Conservation (phyloP, 148 eudicot genomes). For the Amaranthus palmeri region DNA sequence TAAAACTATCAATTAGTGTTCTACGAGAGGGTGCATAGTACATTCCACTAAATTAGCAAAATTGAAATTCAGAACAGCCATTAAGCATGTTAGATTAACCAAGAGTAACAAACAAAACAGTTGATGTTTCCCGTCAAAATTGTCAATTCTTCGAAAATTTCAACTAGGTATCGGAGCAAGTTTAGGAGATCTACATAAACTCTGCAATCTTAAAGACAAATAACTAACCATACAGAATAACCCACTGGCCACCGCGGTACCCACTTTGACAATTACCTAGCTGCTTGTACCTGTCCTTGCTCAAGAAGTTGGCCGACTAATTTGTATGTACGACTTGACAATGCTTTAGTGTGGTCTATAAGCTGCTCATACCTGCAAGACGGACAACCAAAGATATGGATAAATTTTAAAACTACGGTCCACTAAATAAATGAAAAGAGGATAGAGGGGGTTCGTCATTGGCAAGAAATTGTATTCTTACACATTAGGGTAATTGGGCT, state of each 20-base stretch:
- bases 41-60: not conserved
- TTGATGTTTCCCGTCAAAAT: not conserved
- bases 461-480: slow-evolving; percentile 29
- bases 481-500: slow-evolving; percentile 81
- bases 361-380: slow-evolving; percentile 87
- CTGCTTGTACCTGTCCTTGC: slow-evolving; percentile 62
- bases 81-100: not conserved
- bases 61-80: not conserved
- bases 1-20: too few species aligned
- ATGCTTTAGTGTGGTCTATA: slow-evolving; percentile 79
- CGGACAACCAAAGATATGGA: not conserved
- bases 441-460: too few species aligned
- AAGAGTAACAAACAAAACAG: not conserved
- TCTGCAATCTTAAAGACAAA: slow-evolving; percentile 1
- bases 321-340: slow-evolving; percentile 81
- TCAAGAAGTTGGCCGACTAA: slow-evolving; percentile 69
- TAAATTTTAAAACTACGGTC: not conserved
- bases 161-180: not conserved
- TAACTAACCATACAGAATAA: not conserved
- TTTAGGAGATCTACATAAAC: slow-evolving; percentile 13
- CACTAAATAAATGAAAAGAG: not conserved
- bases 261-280: slow-evolving; percentile 34
- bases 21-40: too few species aligned
- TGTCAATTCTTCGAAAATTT: not conserved
- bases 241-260: not conserved